A percentile compares a stretch with the other conserved stretches of the same genome.
phyloP scores from a whole-genome alignment of 2,329 filamentous ascomycete genomes.

The Aspergillus calidoustus region DNA sequence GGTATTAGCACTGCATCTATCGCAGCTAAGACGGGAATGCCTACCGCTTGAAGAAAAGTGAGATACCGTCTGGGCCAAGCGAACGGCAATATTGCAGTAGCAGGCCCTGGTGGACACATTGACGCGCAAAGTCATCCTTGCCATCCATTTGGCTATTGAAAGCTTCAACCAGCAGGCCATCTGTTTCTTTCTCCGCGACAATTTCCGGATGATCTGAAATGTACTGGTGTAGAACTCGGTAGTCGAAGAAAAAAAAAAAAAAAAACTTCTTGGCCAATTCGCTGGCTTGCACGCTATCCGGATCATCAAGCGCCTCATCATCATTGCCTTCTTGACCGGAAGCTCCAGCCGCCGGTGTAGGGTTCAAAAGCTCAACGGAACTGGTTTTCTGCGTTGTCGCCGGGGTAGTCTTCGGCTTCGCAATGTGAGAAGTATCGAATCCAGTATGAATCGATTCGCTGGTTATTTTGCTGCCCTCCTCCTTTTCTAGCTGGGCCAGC shows the following conservation, averaged over 20 bases:
- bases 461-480: conserved; percentile 88
- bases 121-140: conserved; percentile 74
- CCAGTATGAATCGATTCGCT: conserved; percentile 87
- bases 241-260: no score
- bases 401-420: conserved; percentile 61
- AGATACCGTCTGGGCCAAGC: conserved; percentile 83
- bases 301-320: conserved; percentile 62
- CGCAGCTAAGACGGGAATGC: conserved; percentile 16
- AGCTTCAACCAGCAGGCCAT: conserved; percentile 86
- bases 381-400: conserved; percentile 46
- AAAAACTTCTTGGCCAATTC: conserved; percentile 80
- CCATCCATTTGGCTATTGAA: conserved; percentile 85
- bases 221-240: conserved; percentile 73
- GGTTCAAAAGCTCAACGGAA: conserved; percentile 76
- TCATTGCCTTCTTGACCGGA: conserved; percentile 53
- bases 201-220: conserved; percentile 79
- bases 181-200: conserved; percentile 82
- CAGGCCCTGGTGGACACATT: conserved; percentile 91
- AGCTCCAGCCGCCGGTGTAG: conserved; percentile 48
- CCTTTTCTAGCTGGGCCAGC: conserved; percentile 79
- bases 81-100: conserved; percentile 93
- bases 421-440: conserved; percentile 84
- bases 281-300: conserved; percentile 76
- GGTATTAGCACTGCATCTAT: conserved; percentile 17
- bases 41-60: conserved; percentile 88